Evolutionary conservation across 441 rosid genomes (phyloP), one percentile per base, ranked within the genome.

Genomic region (Eutrema salsugineum): DNA sequence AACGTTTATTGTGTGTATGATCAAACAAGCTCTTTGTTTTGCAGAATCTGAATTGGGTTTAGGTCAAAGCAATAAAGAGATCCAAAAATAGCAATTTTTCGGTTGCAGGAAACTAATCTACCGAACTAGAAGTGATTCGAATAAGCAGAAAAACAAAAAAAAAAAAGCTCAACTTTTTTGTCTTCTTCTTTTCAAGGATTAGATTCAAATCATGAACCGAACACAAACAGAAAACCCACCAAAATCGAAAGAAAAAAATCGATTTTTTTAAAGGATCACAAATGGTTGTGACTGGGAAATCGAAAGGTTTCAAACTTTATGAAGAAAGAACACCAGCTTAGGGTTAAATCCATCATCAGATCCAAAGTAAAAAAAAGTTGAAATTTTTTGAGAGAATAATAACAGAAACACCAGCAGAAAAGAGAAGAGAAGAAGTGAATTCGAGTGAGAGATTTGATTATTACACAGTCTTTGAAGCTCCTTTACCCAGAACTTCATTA

Each of bases 391-490:
- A 35, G 53, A 20, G 40, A 49, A 32, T n/a, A 59, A 48, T n/a
- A 15, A 39, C 3, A 22, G 39, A 6, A 78, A 49, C 55, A 22
- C 22, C 19, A 8, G 27, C 51, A 47, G 27, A 16, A 60, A 38
- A 20, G 69, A 51, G 20, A 63, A 39, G 24, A 63, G 9, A 36
- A 58, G 36, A 75, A 39, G 46, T 43, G 27, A 56, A 81, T 82
- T 56, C n/a, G 84, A 71, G 6, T 17, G 19, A 47, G 62, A 66
- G n/a, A 65, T 9, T 27, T 33, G n/a, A 62, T 14, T 8, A 70
- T 69, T 87, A 95, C 99, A 95, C 98, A 51, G 77, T 95, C 91
- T 95, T 95, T 51, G 96, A 89, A 89, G 99, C 95, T 74, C 98
- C 99, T 83, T 86, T 91, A 33, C 99, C 99, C 40, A 95, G 89